phyloP scores from a whole-genome alignment of 2,329 filamentous ascomycete genomes.

The Ophiognomonia clavigignenti-juglandacearum region DNA sequence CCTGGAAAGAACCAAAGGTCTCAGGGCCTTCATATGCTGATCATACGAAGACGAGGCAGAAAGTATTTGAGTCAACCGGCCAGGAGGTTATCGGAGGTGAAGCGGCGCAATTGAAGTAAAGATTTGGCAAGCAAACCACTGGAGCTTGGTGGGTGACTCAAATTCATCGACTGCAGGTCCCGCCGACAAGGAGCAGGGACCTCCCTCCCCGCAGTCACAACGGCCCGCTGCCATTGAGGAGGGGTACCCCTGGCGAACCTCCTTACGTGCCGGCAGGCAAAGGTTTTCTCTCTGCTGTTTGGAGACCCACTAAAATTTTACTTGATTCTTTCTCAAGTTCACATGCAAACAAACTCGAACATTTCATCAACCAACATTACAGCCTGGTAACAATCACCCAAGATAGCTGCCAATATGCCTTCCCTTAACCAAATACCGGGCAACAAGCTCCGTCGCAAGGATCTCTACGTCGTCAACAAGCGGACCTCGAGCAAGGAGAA shows the following conservation, averaged over 20 bases:
- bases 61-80: neutral
- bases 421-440: slow-evolving; percentile 31
- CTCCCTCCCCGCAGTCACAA: neutral
- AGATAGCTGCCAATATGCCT: slow-evolving; percentile 3
- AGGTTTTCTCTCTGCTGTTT: neutral
- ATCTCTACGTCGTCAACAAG: slow-evolving; percentile 77
- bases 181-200: too few relatives aligned
- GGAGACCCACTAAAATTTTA: neutral
- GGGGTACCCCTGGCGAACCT: neutral
- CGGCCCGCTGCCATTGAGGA: too few relatives aligned
- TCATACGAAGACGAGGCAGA: neutral
- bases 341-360: neutral
- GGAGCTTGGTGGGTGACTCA: neutral
- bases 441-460: slow-evolving; percentile 77
- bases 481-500: slow-evolving; percentile 68
- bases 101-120: too few relatives aligned
- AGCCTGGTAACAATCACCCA: neutral
- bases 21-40: slow-evolving; percentile 23
- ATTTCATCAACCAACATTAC: neutral
- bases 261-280: neutral
- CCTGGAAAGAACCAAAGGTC: slow-evolving; percentile 16
- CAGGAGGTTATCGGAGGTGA: too few relatives aligned
- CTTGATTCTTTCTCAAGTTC: neutral
- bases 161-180: neutral
- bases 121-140: too few relatives aligned